Percentiles rank a stretch among this genome's conserved stretches.
Evolutionary conservation across 768 basidiomycete species (phyloP).

Genomic region (Fibroporia radiculosa): DNA sequence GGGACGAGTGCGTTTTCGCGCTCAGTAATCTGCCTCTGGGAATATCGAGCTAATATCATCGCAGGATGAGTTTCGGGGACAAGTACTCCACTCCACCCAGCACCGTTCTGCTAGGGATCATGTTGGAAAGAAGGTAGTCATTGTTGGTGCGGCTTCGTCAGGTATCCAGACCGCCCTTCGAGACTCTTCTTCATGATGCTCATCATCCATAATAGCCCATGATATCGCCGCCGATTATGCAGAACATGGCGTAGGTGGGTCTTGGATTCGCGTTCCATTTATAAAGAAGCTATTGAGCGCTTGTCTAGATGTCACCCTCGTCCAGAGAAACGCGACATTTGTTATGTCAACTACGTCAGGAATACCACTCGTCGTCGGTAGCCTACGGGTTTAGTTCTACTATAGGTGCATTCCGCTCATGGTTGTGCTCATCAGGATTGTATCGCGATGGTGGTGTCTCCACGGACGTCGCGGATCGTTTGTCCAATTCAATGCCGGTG

Average conservation of each 20-base stretch:
- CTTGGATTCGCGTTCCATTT: neutral
- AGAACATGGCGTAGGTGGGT: conserved; percentile 35
- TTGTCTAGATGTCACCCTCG: conserved; percentile 44
- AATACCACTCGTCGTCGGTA: conserved; percentile 21
- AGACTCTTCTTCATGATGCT: neutral
- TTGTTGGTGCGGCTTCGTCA: conserved; percentile 61
- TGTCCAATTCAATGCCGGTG: conserved; percentile 27
- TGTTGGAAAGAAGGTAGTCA: conserved; percentile 60
- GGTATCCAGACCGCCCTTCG: conserved; percentile 19
- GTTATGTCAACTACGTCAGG: conserved; percentile 34
- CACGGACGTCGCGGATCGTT: conserved; percentile 31
- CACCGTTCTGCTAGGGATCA: conserved; percentile 51
- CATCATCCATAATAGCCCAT: conserved; percentile 26
- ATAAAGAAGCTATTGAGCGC: neutral
- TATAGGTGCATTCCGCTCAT: neutral
- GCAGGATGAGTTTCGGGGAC: conserved; percentile 54
- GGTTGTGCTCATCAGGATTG: conserved; percentile 20
- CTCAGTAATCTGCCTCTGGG: neutral
- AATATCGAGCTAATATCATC: neutral
- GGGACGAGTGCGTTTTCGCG: neutral
- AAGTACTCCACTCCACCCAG: conserved; percentile 48
- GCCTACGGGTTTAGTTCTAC: neutral
- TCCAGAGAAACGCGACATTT: conserved; percentile 48
- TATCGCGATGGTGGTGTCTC: conserved; percentile 35
- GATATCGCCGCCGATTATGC: conserved; percentile 43